phyloP scores from a whole-genome alignment of 2,329 filamentous ascomycete species.

The Xylariaceae sp. region DNA sequence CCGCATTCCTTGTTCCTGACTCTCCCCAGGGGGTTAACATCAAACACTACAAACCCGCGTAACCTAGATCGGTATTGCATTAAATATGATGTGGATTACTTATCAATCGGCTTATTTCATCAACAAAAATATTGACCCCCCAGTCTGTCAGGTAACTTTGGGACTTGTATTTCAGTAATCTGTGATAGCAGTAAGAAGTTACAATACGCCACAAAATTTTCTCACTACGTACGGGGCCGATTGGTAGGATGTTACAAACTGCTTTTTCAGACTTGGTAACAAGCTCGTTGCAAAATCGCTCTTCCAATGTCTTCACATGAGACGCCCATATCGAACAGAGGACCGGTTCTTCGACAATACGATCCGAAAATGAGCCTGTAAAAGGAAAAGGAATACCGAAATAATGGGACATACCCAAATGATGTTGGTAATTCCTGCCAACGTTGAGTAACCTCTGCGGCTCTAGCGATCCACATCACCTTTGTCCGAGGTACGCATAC shows the following conservation, averaged over 20 bases:
- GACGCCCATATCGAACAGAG: constrained; percentile 30
- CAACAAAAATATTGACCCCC: no score
- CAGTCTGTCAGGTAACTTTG: no score
- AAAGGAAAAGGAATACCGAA: constrained; percentile 7
- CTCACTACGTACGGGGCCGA: neutral
- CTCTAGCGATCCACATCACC: constrained; percentile 18
- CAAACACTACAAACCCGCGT: no score
- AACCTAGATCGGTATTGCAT: no score
- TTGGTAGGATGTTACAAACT: constrained; percentile 14
- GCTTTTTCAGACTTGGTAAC: constrained; percentile 18
- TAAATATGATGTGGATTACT: no score
- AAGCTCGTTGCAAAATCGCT: constrained; percentile 11
- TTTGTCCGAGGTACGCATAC: constrained; percentile 12
- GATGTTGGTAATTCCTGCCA: constrained; percentile 44
- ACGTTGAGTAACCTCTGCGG: constrained; percentile 15
- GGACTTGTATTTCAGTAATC: no score
- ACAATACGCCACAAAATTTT: neutral
- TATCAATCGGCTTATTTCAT: no score
- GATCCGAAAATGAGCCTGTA: constrained; percentile 19
- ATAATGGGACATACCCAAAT: constrained; percentile 41
- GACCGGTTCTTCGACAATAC: constrained; percentile 36
- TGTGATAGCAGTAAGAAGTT: neutral
- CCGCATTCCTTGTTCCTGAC: no score
- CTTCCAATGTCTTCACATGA: constrained; percentile 13
- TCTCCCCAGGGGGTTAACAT: no score